phyloP scores from a whole-genome alignment of 1,284 basidiomycete species.

The Trametes polyzona region DNA sequence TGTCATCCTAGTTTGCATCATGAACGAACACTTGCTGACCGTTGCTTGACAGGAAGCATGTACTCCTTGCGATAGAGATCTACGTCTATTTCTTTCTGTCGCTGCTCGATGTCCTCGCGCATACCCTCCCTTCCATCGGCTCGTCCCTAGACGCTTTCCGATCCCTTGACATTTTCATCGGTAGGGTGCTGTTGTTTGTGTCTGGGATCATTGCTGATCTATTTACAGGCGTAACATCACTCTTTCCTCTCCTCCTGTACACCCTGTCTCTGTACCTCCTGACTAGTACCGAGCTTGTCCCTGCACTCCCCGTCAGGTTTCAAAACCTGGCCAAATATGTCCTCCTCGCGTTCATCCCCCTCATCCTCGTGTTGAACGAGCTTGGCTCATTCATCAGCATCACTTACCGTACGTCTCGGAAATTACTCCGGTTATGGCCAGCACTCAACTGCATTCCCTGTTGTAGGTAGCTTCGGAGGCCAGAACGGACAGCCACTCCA shows the following conservation, averaged over 20 bases:
- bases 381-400: slow-evolving; percentile 68
- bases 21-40: slow-evolving; percentile 1
- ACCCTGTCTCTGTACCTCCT: slow-evolving; percentile 58
- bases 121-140: slow-evolving; percentile 54
- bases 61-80: slow-evolving; percentile 64
- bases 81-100: slow-evolving; percentile 61
- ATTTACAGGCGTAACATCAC: slow-evolving; percentile 53
- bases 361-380: slow-evolving; percentile 57
- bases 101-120: slow-evolving; percentile 62
- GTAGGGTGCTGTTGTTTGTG: slow-evolving; percentile 36
- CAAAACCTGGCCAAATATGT: slow-evolving; percentile 48
- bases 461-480: slow-evolving; percentile 16
- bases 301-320: slow-evolving; percentile 53
- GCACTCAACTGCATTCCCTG: too few species aligned
- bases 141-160: slow-evolving; percentile 42
- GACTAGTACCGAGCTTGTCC: slow-evolving; percentile 50
- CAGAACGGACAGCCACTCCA: slow-evolving; percentile 19
- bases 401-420: slow-evolving; percentile 51
- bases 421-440: not conserved
- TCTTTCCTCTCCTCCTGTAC: slow-evolving; percentile 60
- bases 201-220: not conserved
- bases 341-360: slow-evolving; percentile 57
- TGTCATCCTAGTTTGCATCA: not conserved
- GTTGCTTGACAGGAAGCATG: slow-evolving; percentile 48
- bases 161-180: slow-evolving; percentile 48